These are phyloP conservation scores for Monilinia aucupariae DNA, from an alignment of 2,329 filamentous ascomycete species.

Conservation along the genomic window DNA sequence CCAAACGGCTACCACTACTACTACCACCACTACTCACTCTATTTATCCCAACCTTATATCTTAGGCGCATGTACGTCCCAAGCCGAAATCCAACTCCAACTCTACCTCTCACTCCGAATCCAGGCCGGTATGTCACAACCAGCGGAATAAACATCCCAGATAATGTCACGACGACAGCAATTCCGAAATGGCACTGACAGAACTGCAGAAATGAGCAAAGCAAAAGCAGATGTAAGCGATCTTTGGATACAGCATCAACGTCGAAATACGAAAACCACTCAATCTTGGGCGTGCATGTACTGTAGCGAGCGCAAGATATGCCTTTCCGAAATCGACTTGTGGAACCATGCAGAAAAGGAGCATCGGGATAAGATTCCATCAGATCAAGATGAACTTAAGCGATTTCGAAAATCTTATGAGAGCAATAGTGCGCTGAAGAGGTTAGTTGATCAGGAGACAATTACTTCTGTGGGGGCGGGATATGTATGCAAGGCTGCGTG, in stretches of 20 bases:
- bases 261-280: conserved; percentile 21
- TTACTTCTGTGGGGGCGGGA: neutral
- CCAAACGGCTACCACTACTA: too few relatives aligned
- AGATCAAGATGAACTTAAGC: conserved; percentile 13
- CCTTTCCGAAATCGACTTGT: conserved; percentile 17
- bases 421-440: conserved; percentile 19
- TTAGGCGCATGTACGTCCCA: neutral
- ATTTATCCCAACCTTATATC: neutral
- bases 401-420: conserved; percentile 20
- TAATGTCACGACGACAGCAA: conserved; percentile 1
- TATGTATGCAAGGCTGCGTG: neutral
- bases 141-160: neutral
- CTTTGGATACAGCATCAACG: conserved; percentile 28
- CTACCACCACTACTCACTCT: too few relatives aligned
- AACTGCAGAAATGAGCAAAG: conserved; percentile 7
- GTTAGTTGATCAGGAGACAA: conserved; percentile 9
- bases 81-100: neutral
- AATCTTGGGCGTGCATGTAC: conserved; percentile 23
- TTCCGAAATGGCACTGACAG: neutral
- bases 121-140: neutral
- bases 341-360: conserved; percentile 22
- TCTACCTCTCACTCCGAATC: neutral
- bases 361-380: conserved; percentile 23
- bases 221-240: conserved; percentile 10
- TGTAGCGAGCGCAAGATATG: conserved; percentile 24